Evolutionary conservation across 176 grass and related monocot genomes (phyloP).

Genomic region (Lolium perenne): DNA sequence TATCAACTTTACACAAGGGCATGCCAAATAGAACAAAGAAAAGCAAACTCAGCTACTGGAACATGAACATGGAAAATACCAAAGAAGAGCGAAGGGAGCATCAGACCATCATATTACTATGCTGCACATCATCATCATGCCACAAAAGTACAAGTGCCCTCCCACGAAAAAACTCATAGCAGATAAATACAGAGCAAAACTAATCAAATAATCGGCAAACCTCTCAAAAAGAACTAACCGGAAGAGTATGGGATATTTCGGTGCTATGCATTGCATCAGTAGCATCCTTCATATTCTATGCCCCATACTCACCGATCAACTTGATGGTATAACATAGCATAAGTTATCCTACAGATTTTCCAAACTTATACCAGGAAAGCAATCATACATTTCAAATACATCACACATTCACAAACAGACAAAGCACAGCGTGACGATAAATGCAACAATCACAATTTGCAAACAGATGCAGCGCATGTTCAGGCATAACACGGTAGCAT

Average conservation of each 20-base stretch:
- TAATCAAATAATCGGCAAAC: no score
- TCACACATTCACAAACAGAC: slow-evolving; percentile 15
- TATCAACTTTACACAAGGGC: neutral
- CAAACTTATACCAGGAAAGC: neutral
- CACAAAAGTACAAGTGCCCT: neutral
- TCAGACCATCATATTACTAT: neutral
- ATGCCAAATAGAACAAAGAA: neutral
- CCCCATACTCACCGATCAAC: slow-evolving; percentile 10
- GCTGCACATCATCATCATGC: neutral
- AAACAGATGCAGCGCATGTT: slow-evolving; percentile 7
- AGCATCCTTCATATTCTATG: neutral
- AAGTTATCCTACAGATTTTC: neutral
- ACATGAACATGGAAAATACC: neutral
- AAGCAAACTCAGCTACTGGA: neutral
- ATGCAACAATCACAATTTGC: neutral
- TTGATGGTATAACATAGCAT: neutral
- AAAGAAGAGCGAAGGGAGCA: neutral
- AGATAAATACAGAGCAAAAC: neutral
- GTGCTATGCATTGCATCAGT: neutral
- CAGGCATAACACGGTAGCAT: neutral
- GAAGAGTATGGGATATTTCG: neutral
- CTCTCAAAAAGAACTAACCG: neutral
- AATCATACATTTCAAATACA: slow-evolving; percentile 8
- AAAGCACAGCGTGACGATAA: neutral
- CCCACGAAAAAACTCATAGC: neutral